A percentile compares a stretch with the other conserved stretches of the same genome.
Conservation (phyloP, 2,329 filamentous ascomycete species). For the Chaetomium strumarium region DNA sequence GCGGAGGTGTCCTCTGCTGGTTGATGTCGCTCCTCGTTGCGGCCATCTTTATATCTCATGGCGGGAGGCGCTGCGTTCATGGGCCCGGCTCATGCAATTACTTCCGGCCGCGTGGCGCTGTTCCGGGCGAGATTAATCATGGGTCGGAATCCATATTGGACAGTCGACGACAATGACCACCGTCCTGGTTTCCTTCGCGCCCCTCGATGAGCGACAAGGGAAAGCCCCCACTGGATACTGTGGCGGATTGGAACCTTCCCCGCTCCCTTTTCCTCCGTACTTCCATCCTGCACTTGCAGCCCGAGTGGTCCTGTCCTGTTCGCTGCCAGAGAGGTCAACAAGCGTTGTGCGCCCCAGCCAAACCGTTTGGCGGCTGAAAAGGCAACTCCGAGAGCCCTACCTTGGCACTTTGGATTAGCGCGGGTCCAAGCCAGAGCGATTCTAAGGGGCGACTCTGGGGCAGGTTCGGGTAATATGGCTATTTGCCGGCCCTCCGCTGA, state of each 20-base stretch:
- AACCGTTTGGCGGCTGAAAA: slow-evolving; percentile 12
- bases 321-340: slow-evolving; percentile 3
- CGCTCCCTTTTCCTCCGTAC: slow-evolving; percentile 11
- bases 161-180: slow-evolving; percentile 12
- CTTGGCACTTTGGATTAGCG: slow-evolving; percentile 28
- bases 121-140: slow-evolving; percentile 23
- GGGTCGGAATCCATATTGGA: slow-evolving; percentile 16
- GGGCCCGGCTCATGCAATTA: slow-evolving; percentile 15
- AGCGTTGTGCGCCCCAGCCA: background rate
- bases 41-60: slow-evolving; percentile 18
- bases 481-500: slow-evolving; percentile 22
- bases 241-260: slow-evolving; percentile 17
- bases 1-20: background rate
- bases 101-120: slow-evolving; percentile 19
- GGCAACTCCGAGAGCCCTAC: background rate
- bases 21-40: slow-evolving; percentile 8
- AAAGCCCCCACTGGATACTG: slow-evolving; percentile 12
- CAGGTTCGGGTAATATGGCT: slow-evolving; percentile 25
- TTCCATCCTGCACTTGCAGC: background rate
- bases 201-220: background rate
- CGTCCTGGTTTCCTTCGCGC: background rate
- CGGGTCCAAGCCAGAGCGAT: too few species aligned
- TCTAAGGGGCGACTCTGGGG: slow-evolving; percentile 19
- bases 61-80: background rate
- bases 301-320: slow-evolving; percentile 2